Percentiles rank a stretch among this genome's conserved stretches.
Evolutionary conservation across 495 filamentous ascomycete genomes (phyloP).

Genomic region (Massariosphaeria phaeospora): DNA sequence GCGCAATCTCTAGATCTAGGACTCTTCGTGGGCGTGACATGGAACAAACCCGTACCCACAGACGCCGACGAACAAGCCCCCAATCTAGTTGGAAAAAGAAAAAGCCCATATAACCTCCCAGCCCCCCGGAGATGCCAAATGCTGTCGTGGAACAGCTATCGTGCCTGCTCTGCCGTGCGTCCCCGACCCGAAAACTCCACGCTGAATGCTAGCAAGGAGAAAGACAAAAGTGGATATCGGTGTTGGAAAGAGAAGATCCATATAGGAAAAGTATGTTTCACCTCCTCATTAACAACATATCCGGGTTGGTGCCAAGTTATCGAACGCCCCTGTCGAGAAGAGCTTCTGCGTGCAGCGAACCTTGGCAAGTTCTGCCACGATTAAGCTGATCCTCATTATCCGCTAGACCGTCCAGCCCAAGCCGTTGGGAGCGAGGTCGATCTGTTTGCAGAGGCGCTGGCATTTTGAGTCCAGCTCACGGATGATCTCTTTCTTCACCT

Average conservation of each 20-base stretch:
- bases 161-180: no score
- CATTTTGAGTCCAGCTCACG: conserved; percentile 9
- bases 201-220: background rate
- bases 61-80: no score
- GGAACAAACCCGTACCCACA: no score
- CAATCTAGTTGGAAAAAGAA: no score
- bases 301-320: background rate
- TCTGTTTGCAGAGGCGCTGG: conserved; percentile 5
- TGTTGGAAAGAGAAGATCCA: background rate
- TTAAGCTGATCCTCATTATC: conserved; percentile 28
- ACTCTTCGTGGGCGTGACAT: no score
- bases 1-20: no score
- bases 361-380: background rate
- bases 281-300: background rate
- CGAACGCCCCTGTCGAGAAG: background rate
- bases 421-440: conserved; percentile 9
- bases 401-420: conserved; percentile 25
- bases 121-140: no score
- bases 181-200: background rate
- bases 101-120: no score
- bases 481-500: conserved; percentile 16
- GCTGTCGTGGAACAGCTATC: background rate
- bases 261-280: no score
- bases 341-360: background rate
- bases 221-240: background rate